A percentile compares a stretch with the other conserved stretches of the same genome.
Conservation (phyloP, 148 eudicot species). For the Chenopodium album region DNA sequence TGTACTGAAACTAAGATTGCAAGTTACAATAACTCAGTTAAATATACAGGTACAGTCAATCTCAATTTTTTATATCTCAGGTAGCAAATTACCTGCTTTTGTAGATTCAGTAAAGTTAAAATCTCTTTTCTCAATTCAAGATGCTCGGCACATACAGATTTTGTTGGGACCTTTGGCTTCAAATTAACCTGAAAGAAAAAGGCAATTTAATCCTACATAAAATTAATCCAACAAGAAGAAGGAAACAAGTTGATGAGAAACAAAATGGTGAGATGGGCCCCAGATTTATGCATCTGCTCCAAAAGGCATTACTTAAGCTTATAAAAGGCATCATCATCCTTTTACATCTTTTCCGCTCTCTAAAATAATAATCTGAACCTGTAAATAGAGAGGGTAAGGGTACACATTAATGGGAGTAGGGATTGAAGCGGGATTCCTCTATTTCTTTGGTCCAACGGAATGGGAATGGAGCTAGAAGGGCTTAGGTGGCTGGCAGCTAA, state of each 20-base stretch:
- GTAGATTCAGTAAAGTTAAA: constrained; percentile 83
- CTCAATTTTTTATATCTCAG: background rate
- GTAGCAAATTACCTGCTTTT: constrained; percentile 68
- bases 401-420: background rate
- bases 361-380: background rate
- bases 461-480: background rate
- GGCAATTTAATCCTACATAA: background rate
- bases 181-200: constrained; percentile 64
- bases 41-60: constrained; percentile 9
- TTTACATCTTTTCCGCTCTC: background rate
- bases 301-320: background rate
- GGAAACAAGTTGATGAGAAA: background rate
- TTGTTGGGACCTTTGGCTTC: constrained; percentile 97
- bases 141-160: constrained; percentile 97
- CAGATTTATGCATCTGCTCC: background rate
- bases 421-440: background rate
- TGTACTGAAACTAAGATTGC: constrained; percentile 66
- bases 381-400: background rate
- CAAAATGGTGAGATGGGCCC: background rate
- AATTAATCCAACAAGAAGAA: background rate
- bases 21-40: constrained; percentile 13
- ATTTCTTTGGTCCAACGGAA: background rate
- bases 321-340: background rate
- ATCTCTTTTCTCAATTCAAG: constrained; percentile 94
- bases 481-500: background rate